Evolutionary conservation across 257 asterid genomes (phyloP).

Genomic region (Solanum ossicruentum): DNA sequence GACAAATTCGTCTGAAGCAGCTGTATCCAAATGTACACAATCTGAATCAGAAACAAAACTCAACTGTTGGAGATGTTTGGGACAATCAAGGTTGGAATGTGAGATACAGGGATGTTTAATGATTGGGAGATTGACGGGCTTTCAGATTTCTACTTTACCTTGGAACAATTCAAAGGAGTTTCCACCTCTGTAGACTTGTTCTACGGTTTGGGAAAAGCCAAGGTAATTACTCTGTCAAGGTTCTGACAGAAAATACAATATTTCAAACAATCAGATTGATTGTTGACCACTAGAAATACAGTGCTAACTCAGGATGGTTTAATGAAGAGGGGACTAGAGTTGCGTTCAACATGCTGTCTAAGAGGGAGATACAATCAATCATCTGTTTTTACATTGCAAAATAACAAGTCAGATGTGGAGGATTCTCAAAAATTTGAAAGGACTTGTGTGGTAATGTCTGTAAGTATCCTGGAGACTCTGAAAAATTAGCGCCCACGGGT

Average conservation of each 20-base stretch:
- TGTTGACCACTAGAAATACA: background rate
- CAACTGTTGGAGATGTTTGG: background rate
- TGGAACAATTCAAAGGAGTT: background rate
- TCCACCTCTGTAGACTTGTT: background rate
- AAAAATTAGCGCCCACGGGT: background rate
- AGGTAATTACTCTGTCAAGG: background rate
- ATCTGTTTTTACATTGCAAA: background rate
- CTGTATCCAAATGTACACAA: background rate
- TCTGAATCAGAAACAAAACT: background rate
- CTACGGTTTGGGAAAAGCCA: background rate
- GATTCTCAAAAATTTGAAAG: background rate
- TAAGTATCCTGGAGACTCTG: background rate
- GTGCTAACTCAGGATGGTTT: background rate
- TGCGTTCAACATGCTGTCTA: background rate
- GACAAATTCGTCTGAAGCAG: background rate
- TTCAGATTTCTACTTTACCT: background rate
- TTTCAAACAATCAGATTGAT: background rate
- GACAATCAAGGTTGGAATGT: background rate
- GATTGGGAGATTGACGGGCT: background rate
- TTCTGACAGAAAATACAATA: background rate
- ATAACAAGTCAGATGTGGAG: background rate
- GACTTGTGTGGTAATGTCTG: background rate
- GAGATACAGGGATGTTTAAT: background rate
- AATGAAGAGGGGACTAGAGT: background rate
- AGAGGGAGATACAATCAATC: background rate